Evolutionary conservation across 495 filamentous ascomycete genomes (phyloP), one percentile per base, ranked within the genome.

Genomic region (Viridothelium virens): DNA sequence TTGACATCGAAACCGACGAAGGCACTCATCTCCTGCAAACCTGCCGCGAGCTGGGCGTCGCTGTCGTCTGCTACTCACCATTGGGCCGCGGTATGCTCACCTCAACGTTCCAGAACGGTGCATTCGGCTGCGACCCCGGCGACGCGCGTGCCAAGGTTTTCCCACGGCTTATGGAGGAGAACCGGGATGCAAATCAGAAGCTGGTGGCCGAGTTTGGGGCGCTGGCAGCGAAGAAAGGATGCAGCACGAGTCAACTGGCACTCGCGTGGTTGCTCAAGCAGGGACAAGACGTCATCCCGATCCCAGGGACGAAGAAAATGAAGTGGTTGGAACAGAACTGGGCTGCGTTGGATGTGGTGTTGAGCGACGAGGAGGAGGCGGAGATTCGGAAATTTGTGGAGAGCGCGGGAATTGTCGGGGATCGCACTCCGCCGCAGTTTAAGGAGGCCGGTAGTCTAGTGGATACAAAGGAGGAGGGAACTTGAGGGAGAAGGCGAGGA

Each of bases 201-300:
- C 53, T 86, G 7, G 77, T 85, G 0, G 72, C 78, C 2, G 70
- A 70, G 56, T 70, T 86, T 11, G 48, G 67, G 53, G 72, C 53
- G 4, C 66, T 87, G 9, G 85, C 84, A 0, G 70, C 77, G 41
- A 69, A 66, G 34, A 86, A 84, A 73, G 75, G 76, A 12, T 73
- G 74, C 31, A 84, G 80, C 0, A 39, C 76, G 1, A 71, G 77
- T 7, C 84, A 87, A 67, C 68, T 87, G 61, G 76, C 80, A 5
- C 70, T 88, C 41, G 84, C 84, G 0, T 88, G 85, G 85, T 47
- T 87, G 63, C 66, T 89, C 63, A 76, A 74, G 36, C 85, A 87
- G 68, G 85, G 86, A 0, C 74, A 80, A n/a, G 82, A 86, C 68
- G 76, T 87, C 11, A 79, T 88, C 62, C 80, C 84, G 0, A 87